Conservation (phyloP, 768 basidiomycete species). For the Suillus weaverae region DNA sequence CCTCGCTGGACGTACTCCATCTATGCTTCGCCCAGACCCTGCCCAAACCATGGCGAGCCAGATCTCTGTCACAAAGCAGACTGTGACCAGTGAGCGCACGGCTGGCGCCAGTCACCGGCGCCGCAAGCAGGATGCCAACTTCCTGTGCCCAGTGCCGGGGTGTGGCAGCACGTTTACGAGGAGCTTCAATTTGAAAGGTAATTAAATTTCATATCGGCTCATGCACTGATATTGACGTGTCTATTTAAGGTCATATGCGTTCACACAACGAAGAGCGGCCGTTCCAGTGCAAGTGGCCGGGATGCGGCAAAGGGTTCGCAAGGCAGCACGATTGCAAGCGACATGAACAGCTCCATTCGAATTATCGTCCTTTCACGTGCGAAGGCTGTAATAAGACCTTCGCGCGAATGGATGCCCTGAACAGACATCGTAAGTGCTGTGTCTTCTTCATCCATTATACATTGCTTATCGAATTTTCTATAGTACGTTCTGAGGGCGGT, state of each 20-base stretch:
- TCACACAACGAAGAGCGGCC: slow-evolving; percentile 95
- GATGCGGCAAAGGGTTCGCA: slow-evolving; percentile 92
- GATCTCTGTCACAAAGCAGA: slow-evolving; percentile 58
- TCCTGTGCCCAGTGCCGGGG: slow-evolving; percentile 77
- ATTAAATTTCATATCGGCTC: slow-evolving; percentile 19
- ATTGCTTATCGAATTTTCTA: slow-evolving; percentile 2
- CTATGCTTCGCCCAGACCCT: slow-evolving; percentile 15
- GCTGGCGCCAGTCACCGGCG: slow-evolving; percentile 83
- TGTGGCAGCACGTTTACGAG: slow-evolving; percentile 89
- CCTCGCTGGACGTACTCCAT: slow-evolving; percentile 23
- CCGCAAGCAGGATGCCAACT: slow-evolving; percentile 86
- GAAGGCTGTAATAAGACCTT: slow-evolving; percentile 93
- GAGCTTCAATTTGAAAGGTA: slow-evolving; percentile 91
- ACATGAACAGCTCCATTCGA: slow-evolving; percentile 92
- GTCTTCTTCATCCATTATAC: background rate
- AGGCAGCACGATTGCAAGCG: slow-evolving; percentile 96
- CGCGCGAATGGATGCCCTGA: slow-evolving; percentile 92
- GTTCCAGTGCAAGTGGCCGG: slow-evolving; percentile 93
- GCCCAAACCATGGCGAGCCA: slow-evolving; percentile 1
- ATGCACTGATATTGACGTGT: slow-evolving; percentile 11
- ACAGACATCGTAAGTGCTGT: slow-evolving; percentile 77
- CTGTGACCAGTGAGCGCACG: slow-evolving; percentile 90
- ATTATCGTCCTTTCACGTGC: slow-evolving; percentile 89
- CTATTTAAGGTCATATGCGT: slow-evolving; percentile 75
- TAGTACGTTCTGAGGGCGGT: slow-evolving; percentile 82